phyloP scores from a whole-genome alignment of 1,139 yeast species.

The Saccharomyces hybrid region DNA sequence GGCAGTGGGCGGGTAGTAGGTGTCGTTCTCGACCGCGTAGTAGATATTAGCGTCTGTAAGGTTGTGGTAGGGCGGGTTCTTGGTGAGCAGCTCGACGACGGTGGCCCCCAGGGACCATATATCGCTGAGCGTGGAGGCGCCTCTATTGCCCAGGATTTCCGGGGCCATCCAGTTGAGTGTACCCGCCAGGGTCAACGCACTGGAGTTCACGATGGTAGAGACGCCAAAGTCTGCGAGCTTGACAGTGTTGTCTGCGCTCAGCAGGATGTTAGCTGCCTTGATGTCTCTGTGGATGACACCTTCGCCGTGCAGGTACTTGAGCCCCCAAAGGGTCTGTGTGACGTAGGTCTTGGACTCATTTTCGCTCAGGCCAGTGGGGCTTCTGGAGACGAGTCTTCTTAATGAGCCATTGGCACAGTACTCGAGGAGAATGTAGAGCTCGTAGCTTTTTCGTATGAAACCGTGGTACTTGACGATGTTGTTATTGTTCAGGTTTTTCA shows the following conservation, averaged over 20 bases:
- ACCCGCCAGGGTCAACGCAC: conserved; percentile 78
- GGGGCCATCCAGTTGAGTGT: conserved; percentile 99
- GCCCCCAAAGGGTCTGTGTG: conserved; percentile 66
- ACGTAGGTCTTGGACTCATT: conserved; percentile 51
- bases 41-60: conserved; percentile 79
- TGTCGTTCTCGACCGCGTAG: conserved; percentile 86
- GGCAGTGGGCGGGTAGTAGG: conserved; percentile 67
- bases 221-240: conserved; percentile 96
- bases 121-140: conserved; percentile 81
- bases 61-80: conserved; percentile 81
- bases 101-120: conserved; percentile 96
- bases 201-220: conserved; percentile 76
- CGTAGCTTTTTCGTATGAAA: conserved; percentile 60
- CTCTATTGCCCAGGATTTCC: conserved; percentile 83
- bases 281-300: conserved; percentile 94
- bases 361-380: conserved; percentile 45
- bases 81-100: conserved; percentile 75
- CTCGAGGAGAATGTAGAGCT: conserved; percentile 68
- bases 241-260: conserved; percentile 75
- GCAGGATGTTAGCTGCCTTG: conserved; percentile 86
- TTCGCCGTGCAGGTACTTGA: conserved; percentile 69
- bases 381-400: conserved; percentile 53
- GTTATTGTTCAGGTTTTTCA: conserved; percentile 73
- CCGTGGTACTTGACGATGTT: conserved; percentile 90
- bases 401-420: conserved; percentile 85